Evolutionary conservation across 2,329 filamentous ascomycete genomes (phyloP), one percentile per base, ranked within the genome.

Genomic region (Colletotrichum gigasporum): DNA sequence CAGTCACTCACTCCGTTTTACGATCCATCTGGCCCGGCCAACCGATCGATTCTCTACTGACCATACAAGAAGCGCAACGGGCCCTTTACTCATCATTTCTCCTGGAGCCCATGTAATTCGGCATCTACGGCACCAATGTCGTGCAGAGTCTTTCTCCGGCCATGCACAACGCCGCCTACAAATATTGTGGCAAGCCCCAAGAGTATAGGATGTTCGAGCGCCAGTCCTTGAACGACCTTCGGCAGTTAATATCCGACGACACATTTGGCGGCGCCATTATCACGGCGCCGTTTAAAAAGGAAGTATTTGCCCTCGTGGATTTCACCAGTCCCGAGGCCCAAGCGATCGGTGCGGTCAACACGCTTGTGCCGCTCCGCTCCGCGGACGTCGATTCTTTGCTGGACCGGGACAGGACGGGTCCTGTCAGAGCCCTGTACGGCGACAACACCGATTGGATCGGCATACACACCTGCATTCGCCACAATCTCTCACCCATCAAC

Each of bases 371-470:
- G 0, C 83, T 94, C 7, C 86, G 91, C 20, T 80, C 85, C 8
- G 75, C 87, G 0, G 81, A 83, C 18, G 72, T 81, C 1, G 84
- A 89, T 60, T 86, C 85, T 2, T 80, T 82, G 57, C 75, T 78
- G 12, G 82, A 86, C 63, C 81, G 86, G 57, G 89, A 89, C 66
- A 83, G 87, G 44, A 83, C 88, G 0, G 90, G 91, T 0, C 85
- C 88, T 0, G 86, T 93, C 8, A 85, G 85, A 66, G 90, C 88
- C 0, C 80, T 94, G 0, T 92, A 93, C 66, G 92, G 91, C 1
- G 91, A 94, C 62, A 94, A 94, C 63, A 94, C 91, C 0, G 91
- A 94, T 73, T 94, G 91, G 89, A 90, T 93, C 28, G 91, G 91
- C 3, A 91, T 94, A 39, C 82, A 89, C 53, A 90, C 90, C 3